These are phyloP conservation scores for Karstenula rhodostoma DNA, from an alignment of 2,329 filamentous ascomycete species.

Conservation along the genomic window DNA sequence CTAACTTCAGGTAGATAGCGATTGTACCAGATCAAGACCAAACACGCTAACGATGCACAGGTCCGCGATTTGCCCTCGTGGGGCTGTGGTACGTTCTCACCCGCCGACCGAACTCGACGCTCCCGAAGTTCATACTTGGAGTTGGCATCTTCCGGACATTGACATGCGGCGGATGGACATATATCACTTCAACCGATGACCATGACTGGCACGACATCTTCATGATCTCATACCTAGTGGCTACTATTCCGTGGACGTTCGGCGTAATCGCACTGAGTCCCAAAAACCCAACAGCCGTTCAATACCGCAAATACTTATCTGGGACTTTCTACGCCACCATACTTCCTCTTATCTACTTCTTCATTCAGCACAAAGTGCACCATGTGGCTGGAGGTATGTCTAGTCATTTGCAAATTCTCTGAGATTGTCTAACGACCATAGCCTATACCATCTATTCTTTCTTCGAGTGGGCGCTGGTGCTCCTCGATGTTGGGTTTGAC, in stretches of 20 bases:
- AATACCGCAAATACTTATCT: conserved; percentile 87
- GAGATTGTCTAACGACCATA: conserved; percentile 53
- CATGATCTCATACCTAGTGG: conserved; percentile 97
- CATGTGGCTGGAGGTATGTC: conserved; percentile 85
- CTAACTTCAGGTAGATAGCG: conserved; percentile 77
- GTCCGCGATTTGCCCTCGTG: conserved; percentile 89
- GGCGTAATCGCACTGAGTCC: conserved; percentile 91
- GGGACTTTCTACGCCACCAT: conserved; percentile 88
- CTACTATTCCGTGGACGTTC: conserved; percentile 92
- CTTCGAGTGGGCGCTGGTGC: conserved; percentile 94
- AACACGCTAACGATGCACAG: conserved; percentile 53
- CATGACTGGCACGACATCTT: conserved; percentile 99
- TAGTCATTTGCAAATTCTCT: not conserved
- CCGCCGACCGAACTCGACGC: conserved; percentile 73
- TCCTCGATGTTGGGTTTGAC: conserved; percentile 96
- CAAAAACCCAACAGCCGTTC: conserved; percentile 80
- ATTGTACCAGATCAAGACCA: not conserved
- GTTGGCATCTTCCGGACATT: conserved; percentile 87
- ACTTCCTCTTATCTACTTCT: conserved; percentile 91
- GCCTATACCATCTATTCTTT: conserved; percentile 98
- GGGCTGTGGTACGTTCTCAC: conserved; percentile 92
- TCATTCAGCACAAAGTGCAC: conserved; percentile 98
- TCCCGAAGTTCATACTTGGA: conserved; percentile 82
- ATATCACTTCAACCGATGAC: conserved; percentile 96
- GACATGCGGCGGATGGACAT: conserved; percentile 97